These are phyloP conservation scores for Polysphondylium violaceum DNA, from an alignment of 78 protist genomes.

Conservation along the genomic window DNA sequence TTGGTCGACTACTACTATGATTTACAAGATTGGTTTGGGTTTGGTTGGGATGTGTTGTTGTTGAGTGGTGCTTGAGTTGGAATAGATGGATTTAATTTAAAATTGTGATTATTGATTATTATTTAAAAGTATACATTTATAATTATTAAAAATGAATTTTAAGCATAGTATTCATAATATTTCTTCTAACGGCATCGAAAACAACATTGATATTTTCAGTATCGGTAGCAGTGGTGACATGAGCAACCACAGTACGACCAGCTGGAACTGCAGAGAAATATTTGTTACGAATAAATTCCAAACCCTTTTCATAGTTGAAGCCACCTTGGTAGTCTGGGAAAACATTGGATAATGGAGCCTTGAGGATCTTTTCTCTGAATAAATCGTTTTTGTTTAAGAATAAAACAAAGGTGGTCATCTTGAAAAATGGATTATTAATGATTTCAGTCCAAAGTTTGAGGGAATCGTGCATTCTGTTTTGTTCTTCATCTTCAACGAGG, in stretches of 20 bases:
- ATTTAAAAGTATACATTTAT: background rate
- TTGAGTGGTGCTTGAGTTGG: background rate
- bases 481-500: conserved; percentile 85
- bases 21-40: background rate
- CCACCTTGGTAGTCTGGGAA: conserved; percentile 92
- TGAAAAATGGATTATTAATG: conserved; percentile 91
- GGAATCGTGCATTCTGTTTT: conserved; percentile 94
- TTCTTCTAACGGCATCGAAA: conserved; percentile 89
- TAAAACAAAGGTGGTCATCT: conserved; percentile 90
- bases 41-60: background rate
- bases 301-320: conserved; percentile 48
- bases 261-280: conserved; percentile 77
- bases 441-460: conserved; percentile 90
- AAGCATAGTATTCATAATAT: conserved; percentile 46
- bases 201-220: conserved; percentile 90
- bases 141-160: conserved; percentile 32
- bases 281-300: conserved; percentile 41
- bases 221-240: conserved; percentile 95
- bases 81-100: background rate
- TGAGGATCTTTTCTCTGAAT: conserved; percentile 88
- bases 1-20: background rate
- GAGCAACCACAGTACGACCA: conserved; percentile 58
- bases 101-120: background rate
- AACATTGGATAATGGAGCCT: conserved; percentile 60
- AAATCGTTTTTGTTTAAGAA: conserved; percentile 96